phyloP scores from a whole-genome alignment of 192 early-diverging fungal genomes.

The Thoreauomyces humboldtii region DNA sequence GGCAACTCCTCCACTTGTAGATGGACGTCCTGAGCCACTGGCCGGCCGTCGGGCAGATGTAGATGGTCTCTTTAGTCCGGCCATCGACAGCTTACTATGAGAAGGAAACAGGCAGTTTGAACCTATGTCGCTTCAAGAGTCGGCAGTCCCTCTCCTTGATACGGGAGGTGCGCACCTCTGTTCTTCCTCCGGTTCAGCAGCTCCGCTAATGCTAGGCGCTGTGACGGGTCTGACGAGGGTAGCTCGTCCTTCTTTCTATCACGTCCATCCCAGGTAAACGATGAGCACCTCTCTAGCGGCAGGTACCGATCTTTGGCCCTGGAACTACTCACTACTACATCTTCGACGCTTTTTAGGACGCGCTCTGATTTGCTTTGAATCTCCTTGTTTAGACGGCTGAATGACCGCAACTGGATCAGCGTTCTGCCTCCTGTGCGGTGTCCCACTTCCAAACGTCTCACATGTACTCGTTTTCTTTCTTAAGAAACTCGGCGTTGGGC shows the following conservation, averaged over 20 bases:
- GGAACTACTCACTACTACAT: constrained; percentile 34
- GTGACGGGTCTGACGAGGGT: constrained; percentile 39
- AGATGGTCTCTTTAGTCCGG: not conserved
- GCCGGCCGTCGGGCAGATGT: not conserved
- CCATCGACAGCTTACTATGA: no score
- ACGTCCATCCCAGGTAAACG: not conserved
- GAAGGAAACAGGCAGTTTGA: not conserved
- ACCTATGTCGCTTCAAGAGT: not conserved
- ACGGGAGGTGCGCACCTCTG: constrained; percentile 4
- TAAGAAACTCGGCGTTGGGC: constrained; percentile 39
- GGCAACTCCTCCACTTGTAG: no score
- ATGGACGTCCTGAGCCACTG: not conserved
- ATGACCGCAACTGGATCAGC: not conserved
- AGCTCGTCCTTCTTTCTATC: constrained; percentile 49
- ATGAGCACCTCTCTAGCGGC: not conserved
- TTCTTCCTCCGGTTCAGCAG: constrained; percentile 37
- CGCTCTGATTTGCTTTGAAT: constrained; percentile 41
- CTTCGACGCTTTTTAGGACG: constrained; percentile 43
- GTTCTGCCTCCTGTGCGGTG: not conserved
- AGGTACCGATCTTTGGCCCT: not conserved
- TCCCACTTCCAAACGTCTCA: constrained; percentile 10
- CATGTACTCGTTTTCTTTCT: constrained; percentile 45
- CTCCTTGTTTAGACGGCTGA: constrained; percentile 46
- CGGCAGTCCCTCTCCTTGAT: not conserved
- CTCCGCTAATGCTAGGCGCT: constrained; percentile 23